Evolutionary conservation across 495 filamentous ascomycete species (phyloP), one percentile per base, ranked within the genome.

Genomic region (Cudoniella acicularis): DNA sequence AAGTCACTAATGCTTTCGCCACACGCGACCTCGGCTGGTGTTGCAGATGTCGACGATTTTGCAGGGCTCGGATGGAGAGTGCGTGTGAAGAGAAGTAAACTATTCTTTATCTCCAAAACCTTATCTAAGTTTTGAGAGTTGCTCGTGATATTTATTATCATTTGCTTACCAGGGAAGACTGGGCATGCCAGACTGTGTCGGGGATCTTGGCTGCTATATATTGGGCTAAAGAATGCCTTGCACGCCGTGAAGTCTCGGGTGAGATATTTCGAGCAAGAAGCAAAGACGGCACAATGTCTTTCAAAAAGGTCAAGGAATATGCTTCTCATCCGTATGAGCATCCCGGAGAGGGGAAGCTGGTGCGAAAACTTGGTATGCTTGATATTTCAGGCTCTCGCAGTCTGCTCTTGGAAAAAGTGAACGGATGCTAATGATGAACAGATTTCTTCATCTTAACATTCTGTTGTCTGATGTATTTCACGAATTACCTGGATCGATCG

Each of bases 391-490:
- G 3, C 6, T 3, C 2, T 52, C 25, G 11, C 25, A 13, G 16
- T 52, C 26, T 20, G 16, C 16, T 16, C 16, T 27, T 30, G 13
- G 11, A n/a, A 8, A 24, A 52, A 30, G 25, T 16, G 26, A 24
- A 30, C 4, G 2, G 26, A 30, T 52, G n/a, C 30, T 27, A 27
- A 49, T n/a, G 9, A 16, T 10, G 10, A 26, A 25, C 24, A 59
- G 84, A 86, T 67, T 82, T 82, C 62, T 85, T 87, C 73, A 87
- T 86, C 65, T 67, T 87, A 25, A 82, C 78, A 13, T 86, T 85
- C 62, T 86, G 83, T 68, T 87, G 81, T 62, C 67, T 86, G 51
- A 80, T 76, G 65, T 85, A 62, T 61, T 70, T 58, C 21, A 64
- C 49, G 9, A 65, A 59, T 20, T 54, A 57, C 18, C 74, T 87